Evolutionary conservation across 2,329 filamentous ascomycete species (phyloP).

Genomic region (Ceratocystis smalleyi): DNA sequence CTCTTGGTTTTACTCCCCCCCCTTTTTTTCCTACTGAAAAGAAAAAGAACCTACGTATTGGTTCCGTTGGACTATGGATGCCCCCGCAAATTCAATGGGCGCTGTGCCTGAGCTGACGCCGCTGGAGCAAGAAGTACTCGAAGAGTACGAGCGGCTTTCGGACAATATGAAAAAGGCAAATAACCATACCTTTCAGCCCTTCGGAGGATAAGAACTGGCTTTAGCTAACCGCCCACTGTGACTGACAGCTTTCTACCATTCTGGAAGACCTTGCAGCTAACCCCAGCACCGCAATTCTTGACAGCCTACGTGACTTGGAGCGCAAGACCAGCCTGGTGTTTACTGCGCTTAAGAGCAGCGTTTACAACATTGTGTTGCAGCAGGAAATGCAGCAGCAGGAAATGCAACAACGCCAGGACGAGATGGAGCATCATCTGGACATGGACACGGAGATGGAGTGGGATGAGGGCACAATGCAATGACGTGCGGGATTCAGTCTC

Average conservation of each 20-base stretch:
- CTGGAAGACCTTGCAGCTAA: slow-evolving; percentile 50
- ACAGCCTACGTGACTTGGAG: slow-evolving; percentile 75
- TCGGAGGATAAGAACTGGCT: not conserved
- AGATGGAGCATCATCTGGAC: slow-evolving; percentile 19
- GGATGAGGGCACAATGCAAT: slow-evolving; percentile 14
- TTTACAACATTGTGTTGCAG: slow-evolving; percentile 96
- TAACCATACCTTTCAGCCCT: slow-evolving; percentile 1
- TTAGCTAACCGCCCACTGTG: not conserved
- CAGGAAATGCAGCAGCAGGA: slow-evolving; percentile 52
- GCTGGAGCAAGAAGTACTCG: slow-evolving; percentile 82
- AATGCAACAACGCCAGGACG: slow-evolving; percentile 20
- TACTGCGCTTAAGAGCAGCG: slow-evolving; percentile 90
- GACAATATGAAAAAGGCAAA: slow-evolving; percentile 83
- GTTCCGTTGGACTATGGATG: slow-evolving; percentile 7
- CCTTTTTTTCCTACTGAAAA: not conserved
- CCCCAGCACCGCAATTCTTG: slow-evolving; percentile 67
- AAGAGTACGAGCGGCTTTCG: slow-evolving; percentile 78
- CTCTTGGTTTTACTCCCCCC: not conserved
- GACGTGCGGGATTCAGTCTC: not conserved
- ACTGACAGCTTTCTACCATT: slow-evolving; percentile 39
- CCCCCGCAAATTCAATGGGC: slow-evolving; percentile 9
- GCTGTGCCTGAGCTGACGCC: slow-evolving; percentile 49
- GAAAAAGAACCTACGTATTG: not conserved
- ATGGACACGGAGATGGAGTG: slow-evolving; percentile 15
- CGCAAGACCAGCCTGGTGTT: slow-evolving; percentile 90